These are phyloP conservation scores for Eucalyptus grandis DNA, from an alignment of 345 rosid genomes.

Conservation along the genomic window DNA sequence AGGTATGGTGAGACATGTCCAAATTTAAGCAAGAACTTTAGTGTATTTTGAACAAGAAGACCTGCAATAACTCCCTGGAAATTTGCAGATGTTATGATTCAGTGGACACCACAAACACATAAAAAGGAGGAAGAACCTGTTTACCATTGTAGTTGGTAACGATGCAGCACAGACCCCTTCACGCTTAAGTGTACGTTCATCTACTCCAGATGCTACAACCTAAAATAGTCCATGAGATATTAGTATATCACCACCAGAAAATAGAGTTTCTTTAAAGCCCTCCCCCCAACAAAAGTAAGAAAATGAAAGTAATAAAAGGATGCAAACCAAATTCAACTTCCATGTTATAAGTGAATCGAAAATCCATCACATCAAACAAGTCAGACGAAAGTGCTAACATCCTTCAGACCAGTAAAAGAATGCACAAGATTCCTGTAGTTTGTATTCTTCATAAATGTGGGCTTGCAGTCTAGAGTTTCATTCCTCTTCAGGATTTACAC, in stretches of 20 bases:
- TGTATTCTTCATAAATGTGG: neutral
- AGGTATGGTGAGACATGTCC: constrained; percentile 85
- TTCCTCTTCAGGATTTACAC: neutral
- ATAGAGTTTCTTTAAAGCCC: neutral
- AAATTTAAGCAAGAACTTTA: constrained; percentile 71
- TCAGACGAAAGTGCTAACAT: neutral
- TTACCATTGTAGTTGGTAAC: constrained; percentile 87
- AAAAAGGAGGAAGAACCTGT: neutral
- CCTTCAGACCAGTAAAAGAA: neutral
- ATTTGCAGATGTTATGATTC: neutral
- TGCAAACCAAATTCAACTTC: neutral
- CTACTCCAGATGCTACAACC: constrained; percentile 98
- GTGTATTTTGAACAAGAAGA: constrained; percentile 82
- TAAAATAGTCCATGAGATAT: neutral
- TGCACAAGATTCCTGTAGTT: neutral
- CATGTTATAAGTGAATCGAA: neutral
- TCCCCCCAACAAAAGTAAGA: neutral
- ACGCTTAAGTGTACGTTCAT: constrained; percentile 88
- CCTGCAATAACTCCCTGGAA: constrained; percentile 97
- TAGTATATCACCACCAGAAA: neutral
- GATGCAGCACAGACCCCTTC: constrained; percentile 99
- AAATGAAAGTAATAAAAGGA: neutral
- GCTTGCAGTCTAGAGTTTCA: neutral
- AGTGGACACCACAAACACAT: neutral
- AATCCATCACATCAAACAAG: neutral